Evolutionary conservation across 2,329 filamentous ascomycete genomes (phyloP), one percentile per base, ranked within the genome.

Genomic region (Geosmithia putterillii): DNA sequence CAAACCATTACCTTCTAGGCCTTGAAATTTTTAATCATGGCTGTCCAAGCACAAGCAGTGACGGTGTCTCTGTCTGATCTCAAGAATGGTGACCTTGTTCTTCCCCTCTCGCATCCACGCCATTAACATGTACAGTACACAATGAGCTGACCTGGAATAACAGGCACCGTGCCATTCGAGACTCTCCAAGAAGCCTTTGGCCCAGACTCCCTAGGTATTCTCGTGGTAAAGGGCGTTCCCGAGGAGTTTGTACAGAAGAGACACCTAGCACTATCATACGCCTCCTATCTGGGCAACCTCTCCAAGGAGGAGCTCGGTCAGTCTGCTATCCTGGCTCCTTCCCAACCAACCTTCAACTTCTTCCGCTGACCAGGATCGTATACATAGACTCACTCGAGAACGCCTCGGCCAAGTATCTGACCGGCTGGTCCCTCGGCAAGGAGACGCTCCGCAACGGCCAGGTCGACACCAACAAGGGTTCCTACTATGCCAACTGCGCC

Each of bases 191-290:
- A 83, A 52, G 92, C 92, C 0, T 96, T 98, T 58, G 92, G 92
- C 0, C 87, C 89, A 2, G 79, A 85, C 21, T 95, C 88, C 2
- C 70, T 96, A 12, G 92, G 92, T 0, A 95, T 98, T 42, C 81
- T 98, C 44, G 69, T 96, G n/a, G 89, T 98, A 40, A 87, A 84
- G 57, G 86, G 88, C 57, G 76, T 96, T 0, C 86, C 88, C 0
- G 48, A 71, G 6, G 69, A 77, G 42, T 98, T 94, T 54, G 62
- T 73, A 14, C 63, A 73, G n/a, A 66, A 95, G 38, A 77, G 92
- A 47, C 75, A 75, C 46, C 74, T 75, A 46, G 74, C 94, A 2
- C 72, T 98, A 7, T 92, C 86, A 0, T 92, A 92, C 58, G 80
- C 88, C 4, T 94, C 87, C 0, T 92, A 94, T 57, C 77, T 96